A percentile compares a stretch with the other conserved stretches of the same genome.
phyloP scores from a whole-genome alignment of 768 basidiomycete species.

The Russula olivacea region DNA sequence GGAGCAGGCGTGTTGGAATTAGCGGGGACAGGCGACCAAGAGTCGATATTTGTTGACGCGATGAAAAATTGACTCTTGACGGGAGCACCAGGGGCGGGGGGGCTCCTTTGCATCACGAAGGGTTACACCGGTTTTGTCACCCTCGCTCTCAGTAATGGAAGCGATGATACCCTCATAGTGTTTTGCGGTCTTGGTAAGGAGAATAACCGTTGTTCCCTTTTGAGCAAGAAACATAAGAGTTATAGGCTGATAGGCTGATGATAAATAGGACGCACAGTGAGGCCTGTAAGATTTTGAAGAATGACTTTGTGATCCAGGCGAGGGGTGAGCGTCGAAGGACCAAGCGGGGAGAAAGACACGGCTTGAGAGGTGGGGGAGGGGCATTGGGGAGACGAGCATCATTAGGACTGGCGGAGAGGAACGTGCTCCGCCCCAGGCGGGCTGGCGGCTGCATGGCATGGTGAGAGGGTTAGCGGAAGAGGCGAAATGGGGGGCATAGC shows the following conservation, averaged over 20 bases:
- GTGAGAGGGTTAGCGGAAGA: conserved; percentile 1
- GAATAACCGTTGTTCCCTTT: conserved; percentile 73
- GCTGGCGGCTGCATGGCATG: conserved; percentile 32
- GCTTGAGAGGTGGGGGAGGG: conserved; percentile 32
- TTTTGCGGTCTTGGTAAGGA: conserved; percentile 59
- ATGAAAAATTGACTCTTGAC: conserved; percentile 66
- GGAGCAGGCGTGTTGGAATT: conserved; percentile 40
- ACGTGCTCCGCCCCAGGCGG: conserved; percentile 65
- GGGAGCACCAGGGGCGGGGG: conserved; percentile 53
- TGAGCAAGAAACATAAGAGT: conserved; percentile 1
- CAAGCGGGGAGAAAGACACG: conserved; percentile 37
- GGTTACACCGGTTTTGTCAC: conserved; percentile 68
- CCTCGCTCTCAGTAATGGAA: conserved; percentile 51
- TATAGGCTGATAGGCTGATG: neutral
- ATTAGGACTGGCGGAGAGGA: conserved; percentile 51
- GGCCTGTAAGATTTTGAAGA: conserved; percentile 51
- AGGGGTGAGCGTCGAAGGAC: conserved; percentile 28
- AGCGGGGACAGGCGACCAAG: conserved; percentile 41
- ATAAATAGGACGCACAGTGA: conserved; percentile 46
- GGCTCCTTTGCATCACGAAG: conserved; percentile 76
- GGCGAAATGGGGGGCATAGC: conserved; percentile 25
- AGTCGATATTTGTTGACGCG: conserved; percentile 65
- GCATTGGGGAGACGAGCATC: conserved; percentile 40
- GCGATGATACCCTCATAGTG: conserved; percentile 69
- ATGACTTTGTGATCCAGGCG: conserved; percentile 43